phyloP scores from a whole-genome alignment of 2,329 filamentous ascomycete species.

The Teratosphaeria nubilosa region DNA sequence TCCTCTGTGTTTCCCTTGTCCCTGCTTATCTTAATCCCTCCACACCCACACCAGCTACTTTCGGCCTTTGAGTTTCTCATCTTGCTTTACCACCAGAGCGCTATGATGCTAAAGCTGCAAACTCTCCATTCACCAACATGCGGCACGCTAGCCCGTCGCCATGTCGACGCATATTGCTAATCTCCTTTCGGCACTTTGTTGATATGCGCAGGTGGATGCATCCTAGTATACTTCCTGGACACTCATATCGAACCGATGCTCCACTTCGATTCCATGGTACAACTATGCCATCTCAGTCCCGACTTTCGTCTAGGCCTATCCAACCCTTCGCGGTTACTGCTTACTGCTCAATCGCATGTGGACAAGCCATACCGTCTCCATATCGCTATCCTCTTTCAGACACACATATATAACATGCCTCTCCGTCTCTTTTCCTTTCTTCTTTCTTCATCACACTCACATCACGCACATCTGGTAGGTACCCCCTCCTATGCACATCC shows the following conservation, averaged over 20 bases:
- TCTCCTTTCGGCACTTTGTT: neutral
- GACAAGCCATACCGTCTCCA: neutral
- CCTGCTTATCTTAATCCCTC: neutral
- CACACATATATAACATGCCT: neutral
- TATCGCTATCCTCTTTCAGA: neutral
- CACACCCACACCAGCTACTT: neutral
- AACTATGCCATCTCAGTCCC: neutral
- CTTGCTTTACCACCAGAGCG: neutral
- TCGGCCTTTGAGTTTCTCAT: neutral
- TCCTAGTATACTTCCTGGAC: neutral
- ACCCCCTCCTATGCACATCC: neutral
- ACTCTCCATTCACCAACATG: neutral
- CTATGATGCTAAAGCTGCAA: neutral
- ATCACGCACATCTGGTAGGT: neutral
- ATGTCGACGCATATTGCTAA: neutral
- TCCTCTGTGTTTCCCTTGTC: neutral
- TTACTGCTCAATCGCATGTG: neutral
- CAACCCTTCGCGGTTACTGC: neutral
- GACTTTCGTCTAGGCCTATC: neutral
- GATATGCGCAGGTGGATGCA: neutral
- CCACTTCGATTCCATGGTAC: neutral
- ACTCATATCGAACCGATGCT: neutral
- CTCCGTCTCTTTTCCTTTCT: neutral
- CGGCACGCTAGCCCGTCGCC: neutral
- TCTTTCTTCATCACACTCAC: neutral